Conservation (phyloP, 768 basidiomycete genomes). For the Leccinum longicurvipes region DNA sequence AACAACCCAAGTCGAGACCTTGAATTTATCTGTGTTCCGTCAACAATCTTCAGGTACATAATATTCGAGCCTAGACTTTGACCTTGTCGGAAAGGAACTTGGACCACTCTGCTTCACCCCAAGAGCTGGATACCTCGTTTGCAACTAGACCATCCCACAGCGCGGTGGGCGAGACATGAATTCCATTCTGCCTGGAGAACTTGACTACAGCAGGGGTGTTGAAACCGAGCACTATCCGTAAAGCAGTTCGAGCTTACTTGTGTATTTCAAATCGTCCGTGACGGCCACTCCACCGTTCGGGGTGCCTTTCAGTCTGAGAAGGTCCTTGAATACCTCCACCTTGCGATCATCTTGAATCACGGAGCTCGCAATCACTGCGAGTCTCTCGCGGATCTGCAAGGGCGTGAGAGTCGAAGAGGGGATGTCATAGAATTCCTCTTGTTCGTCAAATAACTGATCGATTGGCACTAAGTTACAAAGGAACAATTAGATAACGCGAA, state of each 20-base stretch:
- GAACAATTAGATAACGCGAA: background rate
- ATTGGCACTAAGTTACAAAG: background rate
- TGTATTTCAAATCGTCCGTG: constrained; percentile 86
- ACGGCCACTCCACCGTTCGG: constrained; percentile 82
- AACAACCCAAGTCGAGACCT: too few relatives aligned
- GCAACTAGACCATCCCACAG: constrained; percentile 76
- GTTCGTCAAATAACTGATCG: constrained; percentile 69
- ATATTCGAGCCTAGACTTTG: constrained; percentile 25
- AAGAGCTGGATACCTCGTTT: constrained; percentile 73
- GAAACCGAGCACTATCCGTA: background rate
- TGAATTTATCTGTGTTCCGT: too few relatives aligned
- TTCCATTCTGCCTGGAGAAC: constrained; percentile 83
- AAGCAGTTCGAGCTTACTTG: constrained; percentile 47
- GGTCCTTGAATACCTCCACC: constrained; percentile 54
- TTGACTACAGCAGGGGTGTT: constrained; percentile 58
- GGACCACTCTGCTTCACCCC: constrained; percentile 79
- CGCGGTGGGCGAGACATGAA: constrained; percentile 87
- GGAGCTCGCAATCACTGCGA: constrained; percentile 54
- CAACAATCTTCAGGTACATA: too few relatives aligned
- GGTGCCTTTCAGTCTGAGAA: constrained; percentile 55
- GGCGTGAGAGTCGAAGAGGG: constrained; percentile 65
- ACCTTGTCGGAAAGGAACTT: constrained; percentile 68
- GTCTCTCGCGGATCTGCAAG: constrained; percentile 69
- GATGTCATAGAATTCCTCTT: constrained; percentile 78
- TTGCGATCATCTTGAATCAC: constrained; percentile 48